Evolutionary conservation across 768 basidiomycete genomes (phyloP).

Genomic region (Naganishia antarctica): DNA sequence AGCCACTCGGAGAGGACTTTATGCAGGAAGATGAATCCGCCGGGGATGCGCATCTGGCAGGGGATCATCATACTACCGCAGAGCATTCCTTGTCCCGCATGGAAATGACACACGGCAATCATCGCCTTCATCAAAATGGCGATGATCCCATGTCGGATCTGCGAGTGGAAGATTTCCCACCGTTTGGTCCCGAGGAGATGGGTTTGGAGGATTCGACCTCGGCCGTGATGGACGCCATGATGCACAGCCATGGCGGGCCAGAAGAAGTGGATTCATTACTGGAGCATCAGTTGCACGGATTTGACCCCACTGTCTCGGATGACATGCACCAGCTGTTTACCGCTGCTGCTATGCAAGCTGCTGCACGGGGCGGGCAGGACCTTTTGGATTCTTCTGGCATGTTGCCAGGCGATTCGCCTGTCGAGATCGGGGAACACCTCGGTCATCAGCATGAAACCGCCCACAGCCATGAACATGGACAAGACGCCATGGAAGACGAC

Average conservation of each 20-base stretch:
- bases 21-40: not conserved
- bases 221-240: conserved; percentile 21
- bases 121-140: not conserved
- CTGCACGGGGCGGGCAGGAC: conserved; percentile 15
- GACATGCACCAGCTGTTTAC: conserved; percentile 27
- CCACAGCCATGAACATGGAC: not conserved
- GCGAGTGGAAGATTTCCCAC: conserved; percentile 21
- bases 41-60: not conserved
- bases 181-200: conserved; percentile 18
- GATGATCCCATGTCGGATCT: conserved; percentile 20
- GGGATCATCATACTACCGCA: not conserved
- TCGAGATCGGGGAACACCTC: not conserved
- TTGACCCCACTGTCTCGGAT: conserved; percentile 19
- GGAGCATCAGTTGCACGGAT: conserved; percentile 21
- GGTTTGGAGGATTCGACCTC: conserved; percentile 19
- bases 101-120: conserved; percentile 2
- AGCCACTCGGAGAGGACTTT: not conserved
- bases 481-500: not conserved
- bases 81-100: not conserved
- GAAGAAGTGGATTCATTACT: conserved; percentile 16
- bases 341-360: conserved; percentile 21
- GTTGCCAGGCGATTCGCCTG: not conserved
- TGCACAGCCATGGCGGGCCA: conserved; percentile 7
- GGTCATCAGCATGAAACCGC: conserved; percentile 8
- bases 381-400: conserved; percentile 21